Conservation (phyloP, 768 basidiomycete genomes). For the Pleurotus giganteus region DNA sequence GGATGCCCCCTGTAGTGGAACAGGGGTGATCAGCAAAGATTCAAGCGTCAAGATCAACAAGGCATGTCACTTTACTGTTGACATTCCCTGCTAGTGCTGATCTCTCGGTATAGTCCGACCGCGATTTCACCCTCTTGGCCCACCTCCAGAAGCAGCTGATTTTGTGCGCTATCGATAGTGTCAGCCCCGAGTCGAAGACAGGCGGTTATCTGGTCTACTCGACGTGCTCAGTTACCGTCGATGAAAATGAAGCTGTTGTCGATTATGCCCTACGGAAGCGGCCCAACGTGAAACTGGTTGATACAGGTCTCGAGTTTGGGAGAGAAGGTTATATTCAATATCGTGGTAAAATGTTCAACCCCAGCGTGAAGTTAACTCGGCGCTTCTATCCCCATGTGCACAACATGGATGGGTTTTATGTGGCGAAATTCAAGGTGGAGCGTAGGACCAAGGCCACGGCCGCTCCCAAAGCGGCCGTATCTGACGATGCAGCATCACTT, state of each 20-base stretch:
- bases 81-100: slow-evolving; percentile 1
- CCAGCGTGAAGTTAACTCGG: slow-evolving; percentile 76
- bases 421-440: slow-evolving; percentile 97
- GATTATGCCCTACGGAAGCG: slow-evolving; percentile 96
- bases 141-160: slow-evolving; percentile 98
- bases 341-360: slow-evolving; percentile 87
- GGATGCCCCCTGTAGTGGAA: slow-evolving; percentile 97
- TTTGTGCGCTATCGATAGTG: slow-evolving; percentile 96
- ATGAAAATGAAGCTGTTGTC: slow-evolving; percentile 98
- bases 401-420: slow-evolving; percentile 99
- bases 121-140: slow-evolving; percentile 94
- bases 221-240: slow-evolving; percentile 96
- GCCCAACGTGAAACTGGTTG: slow-evolving; percentile 88
- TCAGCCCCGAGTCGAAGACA: slow-evolving; percentile 83
- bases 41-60: slow-evolving; percentile 98
- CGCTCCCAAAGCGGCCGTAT: slow-evolving; percentile 22
- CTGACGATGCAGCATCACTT: slow-evolving; percentile 26
- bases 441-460: slow-evolving; percentile 56
- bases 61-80: slow-evolving; percentile 40
- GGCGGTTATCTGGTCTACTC: slow-evolving; percentile 97
- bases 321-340: slow-evolving; percentile 87
- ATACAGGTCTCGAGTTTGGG: slow-evolving; percentile 91
- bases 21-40: slow-evolving; percentile 98
- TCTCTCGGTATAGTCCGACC: slow-evolving; percentile 62
- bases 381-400: slow-evolving; percentile 97